phyloP scores from a whole-genome alignment of 179 eudicot genomes.

The Pouteria campechiana region DNA sequence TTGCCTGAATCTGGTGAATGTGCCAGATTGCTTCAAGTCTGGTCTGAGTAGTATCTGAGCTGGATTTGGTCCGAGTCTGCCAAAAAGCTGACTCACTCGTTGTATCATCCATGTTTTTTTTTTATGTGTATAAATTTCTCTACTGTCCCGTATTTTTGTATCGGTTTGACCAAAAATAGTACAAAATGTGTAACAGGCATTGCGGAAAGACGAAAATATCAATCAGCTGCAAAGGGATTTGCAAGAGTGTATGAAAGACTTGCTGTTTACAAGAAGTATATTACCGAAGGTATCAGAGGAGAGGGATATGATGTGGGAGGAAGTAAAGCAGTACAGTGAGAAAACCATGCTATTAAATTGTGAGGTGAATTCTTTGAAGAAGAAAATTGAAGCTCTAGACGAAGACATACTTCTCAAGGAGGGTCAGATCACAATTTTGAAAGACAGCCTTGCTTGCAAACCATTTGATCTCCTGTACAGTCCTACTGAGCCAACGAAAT shows the following conservation, averaged over 20 bases:
- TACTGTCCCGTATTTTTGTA: background rate
- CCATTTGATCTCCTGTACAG: constrained; percentile 64
- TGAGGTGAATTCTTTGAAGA: constrained; percentile 55
- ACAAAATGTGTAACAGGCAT: constrained; percentile 29
- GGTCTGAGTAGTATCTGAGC: background rate
- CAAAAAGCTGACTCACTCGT: too few species aligned
- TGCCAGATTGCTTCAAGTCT: too few species aligned
- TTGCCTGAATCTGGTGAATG: too few species aligned
- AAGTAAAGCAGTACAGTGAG: constrained; percentile 67
- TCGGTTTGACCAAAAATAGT: background rate
- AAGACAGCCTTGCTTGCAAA: constrained; percentile 48
- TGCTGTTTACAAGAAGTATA: constrained; percentile 31
- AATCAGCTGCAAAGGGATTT: constrained; percentile 42
- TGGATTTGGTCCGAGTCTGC: too few species aligned
- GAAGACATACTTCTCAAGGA: constrained; percentile 85
- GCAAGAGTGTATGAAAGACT: constrained; percentile 63
- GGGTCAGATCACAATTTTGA: constrained; percentile 80
- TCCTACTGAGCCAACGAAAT: constrained; percentile 21
- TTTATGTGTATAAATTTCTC: too few species aligned
- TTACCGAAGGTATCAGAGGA: constrained; percentile 72
- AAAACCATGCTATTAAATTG: constrained; percentile 64
- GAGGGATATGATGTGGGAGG: constrained; percentile 78
- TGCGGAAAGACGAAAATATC: constrained; percentile 63
- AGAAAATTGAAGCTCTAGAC: constrained; percentile 69
- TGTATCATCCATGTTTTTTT: too few species aligned